Evolutionary conservation across 345 rosid species (phyloP).

Genomic region (Lumnitzera littorea): DNA sequence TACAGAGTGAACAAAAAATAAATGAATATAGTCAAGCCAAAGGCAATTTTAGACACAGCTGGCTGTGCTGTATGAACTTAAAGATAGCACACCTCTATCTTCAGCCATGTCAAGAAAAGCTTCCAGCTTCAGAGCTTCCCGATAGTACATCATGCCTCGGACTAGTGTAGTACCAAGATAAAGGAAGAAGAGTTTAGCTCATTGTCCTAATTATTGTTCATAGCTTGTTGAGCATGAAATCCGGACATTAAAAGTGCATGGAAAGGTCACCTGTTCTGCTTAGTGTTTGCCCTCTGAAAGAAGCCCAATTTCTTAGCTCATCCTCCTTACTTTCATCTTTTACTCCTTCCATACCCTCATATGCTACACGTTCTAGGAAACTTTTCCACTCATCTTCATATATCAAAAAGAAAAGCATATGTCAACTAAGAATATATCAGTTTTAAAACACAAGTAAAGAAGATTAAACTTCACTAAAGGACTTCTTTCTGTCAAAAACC

Average conservation of each 20-base stretch:
- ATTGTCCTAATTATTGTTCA: background rate
- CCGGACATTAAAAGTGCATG: too few species aligned
- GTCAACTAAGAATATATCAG: constrained; percentile 2
- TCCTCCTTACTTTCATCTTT: constrained; percentile 44
- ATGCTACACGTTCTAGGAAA: constrained; percentile 79
- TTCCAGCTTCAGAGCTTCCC: constrained; percentile 81
- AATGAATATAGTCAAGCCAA: too few species aligned
- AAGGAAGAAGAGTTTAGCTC: background rate
- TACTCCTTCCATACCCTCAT: constrained; percentile 38
- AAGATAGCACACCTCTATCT: constrained; percentile 50
- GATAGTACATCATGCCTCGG: constrained; percentile 95
- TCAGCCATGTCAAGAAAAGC: constrained; percentile 83
- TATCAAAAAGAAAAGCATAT: constrained; percentile 2
- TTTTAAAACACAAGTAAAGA: constrained; percentile 4
- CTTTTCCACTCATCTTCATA: constrained; percentile 84
- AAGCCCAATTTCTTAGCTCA: constrained; percentile 84
- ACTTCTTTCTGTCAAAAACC: constrained; percentile 28
- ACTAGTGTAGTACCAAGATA: constrained; percentile 35
- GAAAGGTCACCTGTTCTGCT: constrained; percentile 72
- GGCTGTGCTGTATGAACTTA: background rate
- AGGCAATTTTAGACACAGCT: too few species aligned
- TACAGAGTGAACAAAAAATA: background rate
- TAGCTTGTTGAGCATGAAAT: too few species aligned
- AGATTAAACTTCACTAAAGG: background rate
- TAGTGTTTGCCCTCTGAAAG: constrained; percentile 89